These are phyloP conservation scores for Paramecium pentaurelia DNA, from an alignment of 73 alveolate genomes.

Conservation along the genomic window DNA sequence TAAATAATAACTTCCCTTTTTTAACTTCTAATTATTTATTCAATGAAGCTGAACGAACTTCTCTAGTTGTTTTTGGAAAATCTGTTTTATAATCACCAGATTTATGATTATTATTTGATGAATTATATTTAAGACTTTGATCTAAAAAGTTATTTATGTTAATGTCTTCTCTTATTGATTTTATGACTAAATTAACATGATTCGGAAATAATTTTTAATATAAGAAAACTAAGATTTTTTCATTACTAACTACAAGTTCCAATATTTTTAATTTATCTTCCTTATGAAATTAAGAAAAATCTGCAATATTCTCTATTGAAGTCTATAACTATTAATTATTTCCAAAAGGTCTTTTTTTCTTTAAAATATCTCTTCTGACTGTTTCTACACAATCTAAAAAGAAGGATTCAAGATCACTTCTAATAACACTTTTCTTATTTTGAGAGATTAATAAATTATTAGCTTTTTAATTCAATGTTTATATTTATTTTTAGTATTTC, in stretches of 20 bases:
- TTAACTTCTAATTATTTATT: neutral
- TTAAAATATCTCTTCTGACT: constrained; percentile 81
- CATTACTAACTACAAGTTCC: constrained; percentile 65
- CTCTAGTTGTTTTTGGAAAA: neutral
- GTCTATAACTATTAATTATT: neutral
- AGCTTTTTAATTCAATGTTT: constrained; percentile 14
- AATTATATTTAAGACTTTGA: neutral
- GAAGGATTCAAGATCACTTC: constrained; percentile 82
- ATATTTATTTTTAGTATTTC: neutral
- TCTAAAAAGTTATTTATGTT: neutral
- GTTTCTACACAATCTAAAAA: constrained; percentile 86
- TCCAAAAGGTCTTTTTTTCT: constrained; percentile 59
- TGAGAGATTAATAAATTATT: neutral
- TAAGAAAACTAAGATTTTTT: constrained; percentile 62
- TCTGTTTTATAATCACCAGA: neutral
- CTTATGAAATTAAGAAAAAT: constrained; percentile 35
- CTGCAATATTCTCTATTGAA: neutral
- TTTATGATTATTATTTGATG: neutral
- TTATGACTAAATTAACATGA: constrained; percentile 31
- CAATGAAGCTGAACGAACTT: neutral
- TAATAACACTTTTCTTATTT: constrained; percentile 48
- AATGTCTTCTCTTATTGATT: neutral
- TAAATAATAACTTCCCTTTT: neutral
- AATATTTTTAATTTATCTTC: constrained; percentile 65
- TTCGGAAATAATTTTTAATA: constrained; percentile 70